Percentiles rank a stretch among this genome's conserved stretches.
These are phyloP conservation scores for Colletotrichum cordylinicola DNA, from an alignment of 2,329 filamentous ascomycete genomes.

Conservation along the genomic window DNA sequence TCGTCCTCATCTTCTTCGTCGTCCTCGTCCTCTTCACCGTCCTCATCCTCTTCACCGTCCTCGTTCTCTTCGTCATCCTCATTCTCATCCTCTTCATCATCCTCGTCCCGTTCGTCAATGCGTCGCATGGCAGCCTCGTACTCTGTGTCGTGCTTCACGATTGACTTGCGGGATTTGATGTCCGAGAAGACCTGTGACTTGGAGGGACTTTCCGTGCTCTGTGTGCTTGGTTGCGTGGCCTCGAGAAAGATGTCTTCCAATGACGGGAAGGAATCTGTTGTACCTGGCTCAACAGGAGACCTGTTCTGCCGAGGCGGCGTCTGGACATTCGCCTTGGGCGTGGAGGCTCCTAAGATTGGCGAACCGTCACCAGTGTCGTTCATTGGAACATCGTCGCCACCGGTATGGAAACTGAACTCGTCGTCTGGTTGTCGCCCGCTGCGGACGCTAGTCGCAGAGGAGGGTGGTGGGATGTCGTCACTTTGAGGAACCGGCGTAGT, in stretches of 20 bases:
- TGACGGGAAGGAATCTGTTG: slow-evolving; percentile 35
- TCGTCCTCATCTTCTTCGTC: slow-evolving; percentile 29
- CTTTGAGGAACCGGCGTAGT: background rate
- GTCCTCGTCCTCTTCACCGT: slow-evolving; percentile 15
- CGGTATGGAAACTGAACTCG: slow-evolving; percentile 40
- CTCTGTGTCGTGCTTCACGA: slow-evolving; percentile 35
- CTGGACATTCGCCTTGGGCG: background rate
- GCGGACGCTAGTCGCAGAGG: slow-evolving; percentile 45
- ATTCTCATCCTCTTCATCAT: too few species aligned
- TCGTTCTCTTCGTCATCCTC: background rate
- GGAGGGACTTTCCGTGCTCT: slow-evolving; percentile 29
- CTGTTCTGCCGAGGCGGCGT: background rate
- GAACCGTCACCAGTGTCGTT: background rate
- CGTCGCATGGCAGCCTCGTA: slow-evolving; percentile 51
- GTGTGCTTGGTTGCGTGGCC: slow-evolving; percentile 40
- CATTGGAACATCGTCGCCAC: slow-evolving; percentile 30
- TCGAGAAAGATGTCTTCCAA: slow-evolving; percentile 46
- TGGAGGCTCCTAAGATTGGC: background rate
- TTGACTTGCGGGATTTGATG: slow-evolving; percentile 29
- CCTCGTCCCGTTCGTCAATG: slow-evolving; percentile 34
- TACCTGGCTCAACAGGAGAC: slow-evolving; percentile 13
- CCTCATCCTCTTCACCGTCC: too few species aligned
- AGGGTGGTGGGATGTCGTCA: slow-evolving; percentile 26
- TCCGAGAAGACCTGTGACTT: slow-evolving; percentile 32
- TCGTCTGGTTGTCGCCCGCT: slow-evolving; percentile 58